Conservation (phyloP, 2,329 filamentous ascomycete species). For the Gliomastix tumulicola region DNA sequence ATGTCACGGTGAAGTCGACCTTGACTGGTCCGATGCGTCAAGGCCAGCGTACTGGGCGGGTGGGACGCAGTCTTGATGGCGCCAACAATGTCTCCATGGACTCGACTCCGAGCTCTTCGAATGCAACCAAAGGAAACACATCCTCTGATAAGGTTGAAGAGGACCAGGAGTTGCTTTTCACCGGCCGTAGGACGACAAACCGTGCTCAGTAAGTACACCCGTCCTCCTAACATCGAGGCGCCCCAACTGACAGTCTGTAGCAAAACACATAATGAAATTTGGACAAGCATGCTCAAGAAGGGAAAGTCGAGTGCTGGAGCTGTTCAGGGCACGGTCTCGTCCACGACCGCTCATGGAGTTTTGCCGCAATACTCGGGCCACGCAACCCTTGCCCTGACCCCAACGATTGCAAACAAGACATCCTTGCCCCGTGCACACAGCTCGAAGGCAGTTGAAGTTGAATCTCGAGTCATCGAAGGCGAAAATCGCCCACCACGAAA, state of each 20-base stretch:
- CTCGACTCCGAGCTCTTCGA: conserved; percentile 3
- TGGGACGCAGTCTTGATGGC: conserved; percentile 16
- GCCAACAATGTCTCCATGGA: conserved; percentile 14
- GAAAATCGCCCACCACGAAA: no score
- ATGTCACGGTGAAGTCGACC: no score
- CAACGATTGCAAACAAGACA: conserved; percentile 31
- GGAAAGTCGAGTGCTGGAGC: conserved; percentile 39
- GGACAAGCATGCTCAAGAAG: conserved; percentile 44
- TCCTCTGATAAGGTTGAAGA: conserved; percentile 23
- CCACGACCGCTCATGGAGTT: conserved; percentile 46
- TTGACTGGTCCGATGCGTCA: no score
- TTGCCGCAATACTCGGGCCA: conserved; percentile 46
- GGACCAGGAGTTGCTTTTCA: conserved; percentile 26
- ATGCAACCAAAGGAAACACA: conserved; percentile 13
- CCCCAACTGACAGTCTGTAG: conserved; percentile 16
- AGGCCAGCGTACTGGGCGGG: no score
- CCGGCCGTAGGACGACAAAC: conserved; percentile 21
- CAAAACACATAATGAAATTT: conserved; percentile 35
- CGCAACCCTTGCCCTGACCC: conserved; percentile 42
- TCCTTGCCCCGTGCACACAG: conserved; percentile 18
- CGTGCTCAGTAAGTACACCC: conserved; percentile 20
- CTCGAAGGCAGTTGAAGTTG: no score
- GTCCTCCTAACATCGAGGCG: conserved; percentile 6
- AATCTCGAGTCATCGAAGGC: no score
- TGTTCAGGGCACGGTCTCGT: conserved; percentile 40